Percentiles rank a stretch among this genome's conserved stretches.
These are phyloP conservation scores for Penicillium aurantiogriseum DNA, from an alignment of 2,329 filamentous ascomycete species.

Conservation along the genomic window DNA sequence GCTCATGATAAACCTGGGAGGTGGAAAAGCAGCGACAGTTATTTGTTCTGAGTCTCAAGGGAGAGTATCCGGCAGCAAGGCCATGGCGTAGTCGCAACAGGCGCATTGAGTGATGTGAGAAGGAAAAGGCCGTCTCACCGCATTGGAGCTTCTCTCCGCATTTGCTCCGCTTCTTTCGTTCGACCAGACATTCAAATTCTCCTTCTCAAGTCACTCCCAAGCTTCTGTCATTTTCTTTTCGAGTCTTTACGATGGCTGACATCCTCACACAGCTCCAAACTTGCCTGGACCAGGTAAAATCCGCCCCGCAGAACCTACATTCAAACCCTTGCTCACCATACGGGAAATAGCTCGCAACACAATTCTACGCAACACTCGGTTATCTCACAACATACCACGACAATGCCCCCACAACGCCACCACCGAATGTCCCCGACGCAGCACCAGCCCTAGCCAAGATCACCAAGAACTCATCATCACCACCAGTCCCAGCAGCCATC, in stretches of 20 bases:
- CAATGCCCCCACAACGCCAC: slow-evolving; percentile 40
- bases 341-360: slow-evolving; percentile 45
- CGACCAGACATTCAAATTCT: neutral
- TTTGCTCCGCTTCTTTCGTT: slow-evolving; percentile 15
- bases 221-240: neutral
- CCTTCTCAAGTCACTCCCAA: neutral
- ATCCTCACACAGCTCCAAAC: slow-evolving; percentile 52
- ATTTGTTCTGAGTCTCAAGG: neutral
- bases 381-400: slow-evolving; percentile 50
- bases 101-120: slow-evolving; percentile 22
- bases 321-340: neutral
- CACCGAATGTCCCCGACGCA: slow-evolving; percentile 31
- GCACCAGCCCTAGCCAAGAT: slow-evolving; percentile 43
- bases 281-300: slow-evolving; percentile 49
- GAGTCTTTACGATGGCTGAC: slow-evolving; percentile 41
- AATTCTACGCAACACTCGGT: slow-evolving; percentile 52
- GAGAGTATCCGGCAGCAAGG: slow-evolving; percentile 9
- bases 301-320: neutral
- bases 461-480: slow-evolving; percentile 40
- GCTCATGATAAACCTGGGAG: slow-evolving; percentile 9
- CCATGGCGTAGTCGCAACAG: slow-evolving; percentile 15
- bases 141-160: slow-evolving; percentile 27
- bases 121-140: slow-evolving; percentile 17
- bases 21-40: slow-evolving; percentile 14
- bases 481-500: slow-evolving; percentile 34